Percentiles rank a stretch among this genome's conserved stretches.
Conservation (phyloP, 805 yeast genomes). For the Hanseniaspora pseudoguilliermondii region DNA sequence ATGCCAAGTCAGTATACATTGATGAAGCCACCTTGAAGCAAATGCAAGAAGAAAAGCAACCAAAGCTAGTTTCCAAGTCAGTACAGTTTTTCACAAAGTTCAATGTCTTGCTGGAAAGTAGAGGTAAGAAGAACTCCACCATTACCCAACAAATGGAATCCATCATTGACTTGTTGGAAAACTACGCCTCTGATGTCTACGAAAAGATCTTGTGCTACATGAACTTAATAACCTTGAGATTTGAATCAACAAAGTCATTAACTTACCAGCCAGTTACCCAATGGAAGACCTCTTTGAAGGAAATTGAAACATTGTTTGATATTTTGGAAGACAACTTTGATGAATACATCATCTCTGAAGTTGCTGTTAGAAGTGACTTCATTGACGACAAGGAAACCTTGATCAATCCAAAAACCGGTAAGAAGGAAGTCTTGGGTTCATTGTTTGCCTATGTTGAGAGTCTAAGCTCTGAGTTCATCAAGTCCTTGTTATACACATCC, state of each 20-base stretch:
- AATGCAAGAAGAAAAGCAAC: slow-evolving; percentile 15
- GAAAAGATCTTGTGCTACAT: slow-evolving; percentile 68
- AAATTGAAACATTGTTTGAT: slow-evolving; percentile 48
- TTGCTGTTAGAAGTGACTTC: slow-evolving; percentile 58
- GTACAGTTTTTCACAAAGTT: slow-evolving; percentile 53
- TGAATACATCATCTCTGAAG: slow-evolving; percentile 60
- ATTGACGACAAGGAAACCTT: slow-evolving; percentile 60
- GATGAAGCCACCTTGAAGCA: slow-evolving; percentile 20
- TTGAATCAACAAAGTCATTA: slow-evolving; percentile 60
- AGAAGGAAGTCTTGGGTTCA: slow-evolving; percentile 68
- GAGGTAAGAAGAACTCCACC: slow-evolving; percentile 94
- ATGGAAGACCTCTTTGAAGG: slow-evolving; percentile 62
- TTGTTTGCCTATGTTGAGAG: slow-evolving; percentile 79
- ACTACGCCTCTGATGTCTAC: slow-evolving; percentile 45
- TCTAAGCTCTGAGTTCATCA: slow-evolving; percentile 84
- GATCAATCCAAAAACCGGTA: slow-evolving; percentile 47
- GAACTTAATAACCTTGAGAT: slow-evolving; percentile 74
- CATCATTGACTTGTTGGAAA: slow-evolving; percentile 46
- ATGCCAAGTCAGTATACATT: slow-evolving; percentile 25
- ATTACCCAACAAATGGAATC: slow-evolving; percentile 59
- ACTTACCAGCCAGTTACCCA: slow-evolving; percentile 63
- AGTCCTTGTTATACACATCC: slow-evolving; percentile 76
- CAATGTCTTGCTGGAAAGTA: slow-evolving; percentile 63
- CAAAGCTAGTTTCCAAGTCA: slow-evolving; percentile 16
- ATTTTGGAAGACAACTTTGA: slow-evolving; percentile 51